Evolutionary conservation across 129 eudicot genomes (phyloP).

Genomic region (Tagetes erecta): DNA sequence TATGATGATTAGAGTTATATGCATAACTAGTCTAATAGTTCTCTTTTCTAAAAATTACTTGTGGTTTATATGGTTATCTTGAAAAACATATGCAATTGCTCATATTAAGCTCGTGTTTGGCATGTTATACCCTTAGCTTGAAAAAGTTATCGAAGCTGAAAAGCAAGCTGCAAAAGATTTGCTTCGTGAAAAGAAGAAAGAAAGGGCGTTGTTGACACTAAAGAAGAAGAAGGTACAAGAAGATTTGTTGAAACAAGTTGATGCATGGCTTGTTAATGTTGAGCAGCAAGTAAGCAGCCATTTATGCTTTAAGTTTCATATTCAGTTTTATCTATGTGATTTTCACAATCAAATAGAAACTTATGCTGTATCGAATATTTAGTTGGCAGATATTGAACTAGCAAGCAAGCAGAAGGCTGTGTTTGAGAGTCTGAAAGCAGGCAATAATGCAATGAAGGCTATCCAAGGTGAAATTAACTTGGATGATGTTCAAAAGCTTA

Average conservation of each 20-base stretch:
- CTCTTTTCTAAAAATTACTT: background rate
- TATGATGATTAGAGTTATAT: background rate
- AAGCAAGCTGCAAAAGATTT: conserved; percentile 94
- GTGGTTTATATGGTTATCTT: background rate
- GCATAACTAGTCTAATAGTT: background rate
- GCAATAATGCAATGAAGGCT: conserved; percentile 83
- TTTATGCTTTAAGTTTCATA: background rate
- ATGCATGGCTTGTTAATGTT: conserved; percentile 83
- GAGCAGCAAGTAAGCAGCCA: conserved; percentile 87
- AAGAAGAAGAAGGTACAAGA: conserved; percentile 95
- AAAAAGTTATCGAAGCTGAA: conserved; percentile 93
- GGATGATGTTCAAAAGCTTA: conserved; percentile 94
- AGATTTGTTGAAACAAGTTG: conserved; percentile 89
- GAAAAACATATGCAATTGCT: background rate
- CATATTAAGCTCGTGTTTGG: conserved; percentile 11
- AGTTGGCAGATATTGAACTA: conserved; percentile 98
- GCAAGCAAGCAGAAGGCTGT: conserved; percentile 98
- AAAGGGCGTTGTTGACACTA: conserved; percentile 81
- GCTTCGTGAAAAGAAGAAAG: conserved; percentile 96
- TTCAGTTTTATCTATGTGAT: background rate
- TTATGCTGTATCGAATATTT: conserved; percentile 18
- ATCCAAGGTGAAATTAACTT: conserved; percentile 88
- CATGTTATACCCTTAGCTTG: conserved; percentile 54
- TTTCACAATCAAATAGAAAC: background rate
- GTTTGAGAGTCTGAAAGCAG: conserved; percentile 92